Evolutionary conservation across 768 basidiomycete genomes (phyloP), one percentile per base, ranked within the genome.

Genomic region (Tubosaeta brunneosetosa): DNA sequence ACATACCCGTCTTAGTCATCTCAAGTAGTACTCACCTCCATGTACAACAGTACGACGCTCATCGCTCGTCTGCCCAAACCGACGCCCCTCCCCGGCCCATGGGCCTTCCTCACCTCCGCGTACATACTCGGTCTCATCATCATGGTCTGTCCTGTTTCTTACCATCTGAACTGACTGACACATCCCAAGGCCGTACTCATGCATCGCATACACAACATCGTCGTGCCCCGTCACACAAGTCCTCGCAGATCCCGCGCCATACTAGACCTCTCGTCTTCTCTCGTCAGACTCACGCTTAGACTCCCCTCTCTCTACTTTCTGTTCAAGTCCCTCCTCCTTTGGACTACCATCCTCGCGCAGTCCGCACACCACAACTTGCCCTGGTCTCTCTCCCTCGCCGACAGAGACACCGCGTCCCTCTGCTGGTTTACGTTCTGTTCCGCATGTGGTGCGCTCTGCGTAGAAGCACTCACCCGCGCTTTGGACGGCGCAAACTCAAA

Each of bases 401-500:
- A 68, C 32, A 75, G 74, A 57, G 77, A 82, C 34, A 88, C 86
- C 74, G 66, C 75, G 0, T 74, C 82, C 25, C 71, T 90, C 10
- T 88, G 87, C 64, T 91, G 89, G 88, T 71, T 70, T 31, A 88
- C 86, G 0, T 91, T 90, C 63, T 75, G 77, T 37, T 72, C 88
- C 12, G 78, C 86, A 9, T 88, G 88, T 55, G 73, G 69, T 16
- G 81, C 83, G 0, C 79, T 88, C 37, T 78, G 78, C 47, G 74
- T 86, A 9, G 85, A 86, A 49, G 80, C 83, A 0, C 74, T 89
- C 19, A 79, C 84, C 22, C 81, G 80, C 49, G 85, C 84, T 7
- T 66, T 90, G 25, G 86, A 88, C 61, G 87, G 87, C 1, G 65
- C 78, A 41, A 77, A 75, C 56, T 70, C 73, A 37, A 81, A 76